A percentile compares a stretch with the other conserved stretches of the same genome.
Conservation (phyloP, 2,329 filamentous ascomycete genomes). For the Sporothrix euskadiensis region DNA sequence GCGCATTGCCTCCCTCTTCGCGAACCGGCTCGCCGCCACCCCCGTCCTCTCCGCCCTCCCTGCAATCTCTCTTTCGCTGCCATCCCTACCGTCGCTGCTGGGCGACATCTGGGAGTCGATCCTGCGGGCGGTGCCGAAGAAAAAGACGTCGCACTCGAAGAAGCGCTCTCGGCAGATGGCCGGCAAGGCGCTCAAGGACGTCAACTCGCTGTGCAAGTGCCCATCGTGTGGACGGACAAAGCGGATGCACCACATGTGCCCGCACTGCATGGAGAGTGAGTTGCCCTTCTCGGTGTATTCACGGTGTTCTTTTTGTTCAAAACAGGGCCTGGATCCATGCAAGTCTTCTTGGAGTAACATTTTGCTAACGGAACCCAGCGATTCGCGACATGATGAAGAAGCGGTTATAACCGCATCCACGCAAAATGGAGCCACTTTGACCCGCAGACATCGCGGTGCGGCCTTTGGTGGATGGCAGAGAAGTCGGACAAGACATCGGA, state of each 20-base stretch:
- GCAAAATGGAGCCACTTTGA: not conserved
- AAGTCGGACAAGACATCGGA: not conserved
- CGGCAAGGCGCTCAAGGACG: constrained; percentile 90
- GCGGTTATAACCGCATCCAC: constrained; percentile 18
- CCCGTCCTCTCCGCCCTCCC: constrained; percentile 39
- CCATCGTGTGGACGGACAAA: constrained; percentile 86
- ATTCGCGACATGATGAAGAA: constrained; percentile 46
- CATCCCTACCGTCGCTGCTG: constrained; percentile 58
- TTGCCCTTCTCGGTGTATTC: not conserved
- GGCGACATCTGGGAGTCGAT: constrained; percentile 90
- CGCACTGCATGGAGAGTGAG: constrained; percentile 59
- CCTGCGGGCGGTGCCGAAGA: constrained; percentile 91
- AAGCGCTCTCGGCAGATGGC: constrained; percentile 92
- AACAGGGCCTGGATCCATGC: too few species aligned
- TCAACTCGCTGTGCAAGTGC: constrained; percentile 83
- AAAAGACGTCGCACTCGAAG: constrained; percentile 97
- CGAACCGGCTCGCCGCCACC: constrained; percentile 43
- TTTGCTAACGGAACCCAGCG: constrained; percentile 42
- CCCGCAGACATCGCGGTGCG: not conserved
- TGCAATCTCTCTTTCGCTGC: constrained; percentile 46
- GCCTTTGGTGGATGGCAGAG: not conserved
- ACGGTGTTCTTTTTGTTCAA: not conserved
- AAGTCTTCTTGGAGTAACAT: not conserved
- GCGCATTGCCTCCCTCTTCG: constrained; percentile 46
- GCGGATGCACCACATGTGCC: constrained; percentile 84